Conservation (phyloP, 2,329 filamentous ascomycete species). For the Hirsutella minnesotensis region DNA sequence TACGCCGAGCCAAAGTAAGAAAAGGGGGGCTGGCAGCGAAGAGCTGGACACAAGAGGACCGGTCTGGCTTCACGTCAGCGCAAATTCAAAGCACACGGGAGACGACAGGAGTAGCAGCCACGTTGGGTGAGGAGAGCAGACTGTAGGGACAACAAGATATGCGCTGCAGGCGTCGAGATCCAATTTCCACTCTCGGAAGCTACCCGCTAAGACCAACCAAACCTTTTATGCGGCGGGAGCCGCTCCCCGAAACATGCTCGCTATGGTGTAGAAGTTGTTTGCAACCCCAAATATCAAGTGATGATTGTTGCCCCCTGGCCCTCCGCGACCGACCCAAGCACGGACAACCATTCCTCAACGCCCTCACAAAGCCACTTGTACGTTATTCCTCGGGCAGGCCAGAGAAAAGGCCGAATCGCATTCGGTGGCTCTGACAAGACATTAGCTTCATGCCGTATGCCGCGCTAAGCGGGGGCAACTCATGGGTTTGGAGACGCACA, state of each 20-base stretch:
- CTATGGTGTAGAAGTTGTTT: conserved; percentile 18
- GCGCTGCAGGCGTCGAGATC: conserved; percentile 14
- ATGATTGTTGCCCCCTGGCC: background rate
- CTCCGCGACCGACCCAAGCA: conserved; percentile 2
- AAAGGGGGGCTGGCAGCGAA: too few species aligned
- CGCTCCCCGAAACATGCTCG: conserved; percentile 22
- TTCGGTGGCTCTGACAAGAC: conserved; percentile 54
- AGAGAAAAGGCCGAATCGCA: conserved; percentile 65
- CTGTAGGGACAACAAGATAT: conserved; percentile 4
- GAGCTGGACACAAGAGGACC: too few species aligned
- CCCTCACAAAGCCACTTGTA: background rate
- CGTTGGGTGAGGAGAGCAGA: background rate
- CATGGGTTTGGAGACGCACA: conserved; percentile 40
- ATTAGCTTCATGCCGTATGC: conserved; percentile 11
- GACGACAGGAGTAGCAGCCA: background rate
- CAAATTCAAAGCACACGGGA: background rate
- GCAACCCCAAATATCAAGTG: conserved; percentile 4
- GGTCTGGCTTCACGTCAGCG: too few species aligned
- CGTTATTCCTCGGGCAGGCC: conserved; percentile 48
- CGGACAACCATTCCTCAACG: conserved; percentile 4
- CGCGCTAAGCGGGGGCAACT: background rate
- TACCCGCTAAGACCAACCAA: conserved; percentile 15
- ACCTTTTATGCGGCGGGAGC: conserved; percentile 12
- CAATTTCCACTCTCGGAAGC: conserved; percentile 13
- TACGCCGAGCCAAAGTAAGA: too few species aligned